Percentiles rank a stretch among this genome's conserved stretches.
phyloP scores from a whole-genome alignment of 768 basidiomycete species.

The Boletus pseudo-olivaceus region DNA sequence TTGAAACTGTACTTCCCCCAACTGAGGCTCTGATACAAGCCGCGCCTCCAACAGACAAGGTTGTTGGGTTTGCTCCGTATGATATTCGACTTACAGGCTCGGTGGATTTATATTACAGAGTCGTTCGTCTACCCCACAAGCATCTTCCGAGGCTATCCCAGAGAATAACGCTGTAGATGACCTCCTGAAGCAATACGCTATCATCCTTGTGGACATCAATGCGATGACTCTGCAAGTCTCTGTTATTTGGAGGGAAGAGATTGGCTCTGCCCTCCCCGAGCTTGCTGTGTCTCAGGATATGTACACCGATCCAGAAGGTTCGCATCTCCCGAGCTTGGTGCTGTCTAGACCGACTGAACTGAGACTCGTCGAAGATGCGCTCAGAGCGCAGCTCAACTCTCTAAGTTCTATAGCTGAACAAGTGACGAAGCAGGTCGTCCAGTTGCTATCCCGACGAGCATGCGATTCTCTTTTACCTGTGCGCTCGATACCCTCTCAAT shows the following conservation, averaged over 20 bases:
- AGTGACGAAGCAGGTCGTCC: slow-evolving; percentile 60
- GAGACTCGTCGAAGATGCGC: slow-evolving; percentile 41
- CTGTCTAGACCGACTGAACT: neutral
- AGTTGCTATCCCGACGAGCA: slow-evolving; percentile 74
- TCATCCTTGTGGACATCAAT: slow-evolving; percentile 66
- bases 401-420: slow-evolving; percentile 53
- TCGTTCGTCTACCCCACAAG: slow-evolving; percentile 53
- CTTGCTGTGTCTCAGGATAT: slow-evolving; percentile 30
- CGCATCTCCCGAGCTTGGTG: slow-evolving; percentile 5
- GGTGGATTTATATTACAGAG: slow-evolving; percentile 26
- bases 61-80: slow-evolving; percentile 20
- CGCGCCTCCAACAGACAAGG: slow-evolving; percentile 35
- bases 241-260: slow-evolving; percentile 66
- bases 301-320: slow-evolving; percentile 49
- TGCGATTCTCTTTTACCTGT: slow-evolving; percentile 83
- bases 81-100: neutral
- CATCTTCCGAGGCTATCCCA: slow-evolving; percentile 44
- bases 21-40: slow-evolving; percentile 38
- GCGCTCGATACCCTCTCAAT: slow-evolving; percentile 85
- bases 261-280: slow-evolving; percentile 59
- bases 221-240: slow-evolving; percentile 49
- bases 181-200: slow-evolving; percentile 59
- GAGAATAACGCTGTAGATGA: slow-evolving; percentile 66
- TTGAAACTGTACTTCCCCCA: slow-evolving; percentile 52
- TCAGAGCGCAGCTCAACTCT: slow-evolving; percentile 48